Conservation (phyloP, 306 rosid genomes). For the Delonix regia region DNA sequence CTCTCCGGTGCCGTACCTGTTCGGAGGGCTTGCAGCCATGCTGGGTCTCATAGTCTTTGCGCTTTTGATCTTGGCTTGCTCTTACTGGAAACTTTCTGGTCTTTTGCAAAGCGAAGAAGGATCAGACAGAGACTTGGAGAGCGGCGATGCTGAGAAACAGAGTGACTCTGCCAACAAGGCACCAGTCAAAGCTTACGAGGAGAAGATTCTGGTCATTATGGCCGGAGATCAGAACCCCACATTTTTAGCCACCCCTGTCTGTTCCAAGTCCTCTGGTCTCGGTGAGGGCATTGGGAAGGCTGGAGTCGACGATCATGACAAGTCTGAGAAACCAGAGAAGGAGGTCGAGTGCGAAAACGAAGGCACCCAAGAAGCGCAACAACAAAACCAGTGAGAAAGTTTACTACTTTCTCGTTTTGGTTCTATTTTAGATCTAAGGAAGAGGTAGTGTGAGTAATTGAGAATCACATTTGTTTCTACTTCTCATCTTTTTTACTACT, state of each 20-base stretch:
- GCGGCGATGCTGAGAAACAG: constrained; percentile 41
- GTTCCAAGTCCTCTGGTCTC: constrained; percentile 34
- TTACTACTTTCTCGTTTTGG: not conserved
- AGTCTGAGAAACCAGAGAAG: constrained; percentile 40
- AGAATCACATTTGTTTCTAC: not conserved
- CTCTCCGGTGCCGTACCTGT: constrained; percentile 88
- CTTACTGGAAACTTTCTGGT: constrained; percentile 62
- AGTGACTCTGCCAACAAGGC: constrained; percentile 34
- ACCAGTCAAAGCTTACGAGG: constrained; percentile 53
- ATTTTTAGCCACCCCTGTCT: constrained; percentile 76
- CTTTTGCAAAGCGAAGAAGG: constrained; percentile 40
- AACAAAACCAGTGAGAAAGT: constrained; percentile 28
- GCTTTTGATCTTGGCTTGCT: constrained; percentile 76
- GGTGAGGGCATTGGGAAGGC: not conserved
- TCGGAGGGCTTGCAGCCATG: constrained; percentile 92
- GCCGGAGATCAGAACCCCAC: constrained; percentile 84
- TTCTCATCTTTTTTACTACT: constrained; percentile 1
- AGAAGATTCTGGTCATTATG: constrained; percentile 83
- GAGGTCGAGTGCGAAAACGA: constrained; percentile 31
- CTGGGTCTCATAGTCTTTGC: constrained; percentile 78
- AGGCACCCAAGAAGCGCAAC: constrained; percentile 4
- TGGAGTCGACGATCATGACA: not conserved
- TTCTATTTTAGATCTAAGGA: not conserved
- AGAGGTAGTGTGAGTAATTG: not conserved
- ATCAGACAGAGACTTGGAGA: constrained; percentile 46